Evolutionary conservation across 352 stramenopile species (phyloP).

Genomic region (Halophytophthora polymorphica): DNA sequence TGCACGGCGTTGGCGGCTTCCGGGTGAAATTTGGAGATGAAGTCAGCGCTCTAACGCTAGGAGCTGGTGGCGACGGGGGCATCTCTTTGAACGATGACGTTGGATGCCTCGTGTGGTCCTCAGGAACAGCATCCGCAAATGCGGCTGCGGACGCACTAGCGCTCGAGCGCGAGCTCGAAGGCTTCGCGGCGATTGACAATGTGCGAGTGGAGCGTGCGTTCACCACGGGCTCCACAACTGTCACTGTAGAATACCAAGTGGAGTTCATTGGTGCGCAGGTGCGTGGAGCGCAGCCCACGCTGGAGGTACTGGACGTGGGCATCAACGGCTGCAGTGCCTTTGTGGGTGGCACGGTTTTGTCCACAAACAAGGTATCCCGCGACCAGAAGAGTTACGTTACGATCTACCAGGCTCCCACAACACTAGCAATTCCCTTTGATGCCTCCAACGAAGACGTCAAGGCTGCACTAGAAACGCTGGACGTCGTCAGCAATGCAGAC

Average conservation of each 20-base stretch:
- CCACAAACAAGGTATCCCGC: conserved; percentile 21
- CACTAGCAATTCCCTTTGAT: conserved; percentile 87
- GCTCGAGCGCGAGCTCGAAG: conserved; percentile 65
- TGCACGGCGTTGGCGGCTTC: conserved; percentile 75
- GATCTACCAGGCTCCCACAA: conserved; percentile 91
- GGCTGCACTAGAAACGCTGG: conserved; percentile 89
- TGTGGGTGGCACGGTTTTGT: conserved; percentile 10
- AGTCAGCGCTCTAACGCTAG: conserved; percentile 78
- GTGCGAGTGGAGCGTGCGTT: conserved; percentile 60
- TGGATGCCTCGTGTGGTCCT: conserved; percentile 77
- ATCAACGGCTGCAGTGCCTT: conserved; percentile 90
- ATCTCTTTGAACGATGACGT: conserved; percentile 71
- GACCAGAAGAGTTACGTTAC: conserved; percentile 41
- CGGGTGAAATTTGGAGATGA: conserved; percentile 89
- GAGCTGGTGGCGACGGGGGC: conserved; percentile 59
- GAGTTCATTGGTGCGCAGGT: conserved; percentile 92
- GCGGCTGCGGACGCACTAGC: conserved; percentile 40
- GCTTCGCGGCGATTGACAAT: conserved; percentile 65
- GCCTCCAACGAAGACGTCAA: conserved; percentile 90
- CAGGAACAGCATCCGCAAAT: conserved; percentile 37
- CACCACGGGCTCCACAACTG: conserved; percentile 31
- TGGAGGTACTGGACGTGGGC: conserved; percentile 89
- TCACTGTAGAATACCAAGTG: conserved; percentile 85
- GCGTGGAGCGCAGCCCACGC: conserved; percentile 78
- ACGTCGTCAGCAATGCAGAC: conserved; percentile 85